Conservation (phyloP, 1,284 basidiomycete species). For the Heimioporus punctisporus region DNA sequence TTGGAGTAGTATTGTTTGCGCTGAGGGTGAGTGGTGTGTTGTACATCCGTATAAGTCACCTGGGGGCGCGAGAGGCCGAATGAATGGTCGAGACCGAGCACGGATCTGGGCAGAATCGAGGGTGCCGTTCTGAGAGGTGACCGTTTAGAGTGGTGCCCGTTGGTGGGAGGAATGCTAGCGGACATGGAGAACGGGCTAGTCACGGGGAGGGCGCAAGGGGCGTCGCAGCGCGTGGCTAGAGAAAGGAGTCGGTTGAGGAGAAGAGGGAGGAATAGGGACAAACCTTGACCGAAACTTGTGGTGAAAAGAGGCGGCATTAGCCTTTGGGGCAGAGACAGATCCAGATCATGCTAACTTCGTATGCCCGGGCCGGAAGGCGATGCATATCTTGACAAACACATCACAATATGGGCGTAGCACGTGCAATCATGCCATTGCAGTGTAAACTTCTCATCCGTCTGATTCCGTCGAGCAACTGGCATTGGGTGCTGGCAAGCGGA, state of each 20-base stretch:
- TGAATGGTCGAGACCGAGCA: conserved; percentile 22
- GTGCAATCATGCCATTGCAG: no score
- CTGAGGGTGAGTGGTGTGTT: conserved; percentile 37
- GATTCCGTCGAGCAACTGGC: no score
- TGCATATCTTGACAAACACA: no score
- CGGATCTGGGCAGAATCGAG: conserved; percentile 27
- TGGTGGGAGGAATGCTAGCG: conserved; percentile 21
- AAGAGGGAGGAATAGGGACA: no score
- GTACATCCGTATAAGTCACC: conserved; percentile 39
- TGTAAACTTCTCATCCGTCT: no score
- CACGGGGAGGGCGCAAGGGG: conserved; percentile 40
- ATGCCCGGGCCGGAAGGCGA: no score
- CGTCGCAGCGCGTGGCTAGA: conserved; percentile 41
- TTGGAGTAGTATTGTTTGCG: conserved; percentile 49
- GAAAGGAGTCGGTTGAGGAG: rapidly evolving
- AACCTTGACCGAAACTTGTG: conserved; percentile 45
- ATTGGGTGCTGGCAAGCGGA: no score
- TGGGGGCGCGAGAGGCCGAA: conserved; percentile 29
- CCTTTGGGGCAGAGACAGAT: not conserved
- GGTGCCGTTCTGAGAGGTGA: not conserved
- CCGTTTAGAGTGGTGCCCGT: not conserved
- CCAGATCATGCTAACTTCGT: conserved; percentile 8
- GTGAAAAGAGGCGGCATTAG: conserved; percentile 13
- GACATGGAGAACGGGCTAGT: conserved; percentile 46
- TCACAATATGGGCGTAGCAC: no score